These are phyloP conservation scores for Thalassiosira ordinaria DNA, from an alignment of 352 stramenopile genomes.

Conservation along the genomic window DNA sequence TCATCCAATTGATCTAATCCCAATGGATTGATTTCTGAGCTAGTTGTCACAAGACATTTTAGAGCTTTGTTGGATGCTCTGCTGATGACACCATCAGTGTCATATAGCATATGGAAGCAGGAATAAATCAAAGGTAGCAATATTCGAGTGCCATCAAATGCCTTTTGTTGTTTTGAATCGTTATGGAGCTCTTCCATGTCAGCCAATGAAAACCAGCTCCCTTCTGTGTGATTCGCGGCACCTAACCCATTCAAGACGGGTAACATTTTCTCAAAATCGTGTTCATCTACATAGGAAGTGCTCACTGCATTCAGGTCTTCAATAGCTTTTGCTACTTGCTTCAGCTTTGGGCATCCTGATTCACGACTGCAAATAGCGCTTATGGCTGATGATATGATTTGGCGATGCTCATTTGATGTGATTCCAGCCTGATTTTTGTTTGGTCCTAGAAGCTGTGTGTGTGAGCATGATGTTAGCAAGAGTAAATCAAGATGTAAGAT, in stretches of 20 bases:
- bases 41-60: conserved; percentile 69
- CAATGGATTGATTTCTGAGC: conserved; percentile 43
- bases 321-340: conserved; percentile 51
- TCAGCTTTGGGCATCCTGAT: conserved; percentile 26
- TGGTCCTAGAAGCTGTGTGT: conserved; percentile 66
- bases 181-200: conserved; percentile 5
- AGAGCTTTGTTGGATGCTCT: conserved; percentile 76
- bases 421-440: conserved; percentile 70
- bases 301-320: conserved; percentile 69
- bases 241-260: conserved; percentile 77
- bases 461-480: conserved; percentile 4
- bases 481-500: conserved; percentile 1
- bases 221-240: conserved; percentile 21
- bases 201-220: conserved; percentile 49
- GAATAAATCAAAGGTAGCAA: conserved; percentile 76
- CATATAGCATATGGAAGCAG: conserved; percentile 82
- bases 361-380: conserved; percentile 47
- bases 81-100: conserved; percentile 80
- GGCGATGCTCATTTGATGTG: conserved; percentile 58
- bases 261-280: conserved; percentile 83
- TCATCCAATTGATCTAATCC: conserved; percentile 30
- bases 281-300: conserved; percentile 80
- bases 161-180: conserved; percentile 19
- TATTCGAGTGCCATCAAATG: conserved; percentile 40
- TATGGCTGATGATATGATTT: conserved; percentile 57